Percentiles rank a stretch among this genome's conserved stretches.
phyloP scores from a whole-genome alignment of 495 filamentous ascomycete species.

The Hyphodiscus hymeniophilus region DNA sequence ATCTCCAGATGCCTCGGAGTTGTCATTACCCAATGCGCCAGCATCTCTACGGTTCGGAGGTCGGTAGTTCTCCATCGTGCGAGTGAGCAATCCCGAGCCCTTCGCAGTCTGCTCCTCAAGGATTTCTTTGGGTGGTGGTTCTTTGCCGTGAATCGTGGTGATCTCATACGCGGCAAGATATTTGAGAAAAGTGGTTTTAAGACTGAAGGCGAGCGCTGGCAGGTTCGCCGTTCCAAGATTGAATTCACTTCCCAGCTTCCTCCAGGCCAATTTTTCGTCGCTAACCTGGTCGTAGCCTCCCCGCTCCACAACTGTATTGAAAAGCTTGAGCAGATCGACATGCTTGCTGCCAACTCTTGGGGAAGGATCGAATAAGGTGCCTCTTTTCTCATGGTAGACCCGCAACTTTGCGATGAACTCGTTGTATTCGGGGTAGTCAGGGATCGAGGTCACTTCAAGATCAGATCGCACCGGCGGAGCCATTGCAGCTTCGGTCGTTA shows the following conservation, averaged over 20 bases:
- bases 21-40: conserved; percentile 24
- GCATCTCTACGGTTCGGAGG: conserved; percentile 28
- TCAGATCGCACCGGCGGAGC: conserved; percentile 11
- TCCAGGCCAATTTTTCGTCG: conserved; percentile 72
- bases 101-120: conserved; percentile 69
- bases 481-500: conserved; percentile 10
- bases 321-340: conserved; percentile 64
- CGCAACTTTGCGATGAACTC: conserved; percentile 60
- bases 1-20: conserved; percentile 45
- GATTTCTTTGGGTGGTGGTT: conserved; percentile 75
- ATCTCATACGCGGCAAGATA: conserved; percentile 81
- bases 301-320: conserved; percentile 56
- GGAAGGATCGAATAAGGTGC: conserved; percentile 62
- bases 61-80: conserved; percentile 65
- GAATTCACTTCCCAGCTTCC: conserved; percentile 59
- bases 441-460: conserved; percentile 5
- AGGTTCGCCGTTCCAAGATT: conserved; percentile 52
- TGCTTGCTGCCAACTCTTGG: conserved; percentile 63
- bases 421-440: conserved; percentile 43
- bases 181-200: conserved; percentile 79
- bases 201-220: conserved; percentile 62
- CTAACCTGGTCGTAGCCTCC: conserved; percentile 79
- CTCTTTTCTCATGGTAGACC: conserved; percentile 61
- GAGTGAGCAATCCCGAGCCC: conserved; percentile 64
- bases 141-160: conserved; percentile 55